Evolutionary conservation across 495 filamentous ascomycete species (phyloP).

Genomic region (Xylaria acuta): DNA sequence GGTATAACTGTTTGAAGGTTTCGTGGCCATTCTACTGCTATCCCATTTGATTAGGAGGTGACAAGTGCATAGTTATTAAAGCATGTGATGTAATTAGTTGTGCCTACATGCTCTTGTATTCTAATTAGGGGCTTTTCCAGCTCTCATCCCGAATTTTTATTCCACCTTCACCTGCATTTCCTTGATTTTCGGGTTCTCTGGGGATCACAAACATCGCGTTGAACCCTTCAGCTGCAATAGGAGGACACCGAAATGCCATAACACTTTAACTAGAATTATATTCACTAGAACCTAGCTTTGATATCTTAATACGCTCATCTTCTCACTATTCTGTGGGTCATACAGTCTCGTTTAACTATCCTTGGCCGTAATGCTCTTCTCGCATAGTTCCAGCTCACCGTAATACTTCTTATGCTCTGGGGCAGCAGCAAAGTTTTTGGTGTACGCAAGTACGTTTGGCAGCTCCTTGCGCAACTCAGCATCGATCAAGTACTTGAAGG

Average conservation of each 20-base stretch:
- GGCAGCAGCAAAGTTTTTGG: conserved; percentile 47
- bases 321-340: neutral
- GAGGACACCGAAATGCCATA: neutral
- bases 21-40: neutral
- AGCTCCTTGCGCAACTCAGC: conserved; percentile 55
- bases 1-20: neutral
- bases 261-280: neutral
- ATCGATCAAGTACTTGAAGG: conserved; percentile 54
- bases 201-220: neutral
- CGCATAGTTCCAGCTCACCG: conserved; percentile 51
- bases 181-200: neutral
- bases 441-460: conserved; percentile 53
- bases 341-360: neutral
- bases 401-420: conserved; percentile 60
- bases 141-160: neutral
- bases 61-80: neutral
- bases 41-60: too few relatives aligned
- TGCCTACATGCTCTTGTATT: neutral
- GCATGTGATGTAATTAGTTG: neutral
- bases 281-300: neutral
- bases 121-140: neutral
- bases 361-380: conserved; percentile 39
- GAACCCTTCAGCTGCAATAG: neutral
- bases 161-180: neutral
- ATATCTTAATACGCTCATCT: conserved; percentile 26